phyloP scores from a whole-genome alignment of 768 basidiomycete species.

The Boletus rubescentipes region DNA sequence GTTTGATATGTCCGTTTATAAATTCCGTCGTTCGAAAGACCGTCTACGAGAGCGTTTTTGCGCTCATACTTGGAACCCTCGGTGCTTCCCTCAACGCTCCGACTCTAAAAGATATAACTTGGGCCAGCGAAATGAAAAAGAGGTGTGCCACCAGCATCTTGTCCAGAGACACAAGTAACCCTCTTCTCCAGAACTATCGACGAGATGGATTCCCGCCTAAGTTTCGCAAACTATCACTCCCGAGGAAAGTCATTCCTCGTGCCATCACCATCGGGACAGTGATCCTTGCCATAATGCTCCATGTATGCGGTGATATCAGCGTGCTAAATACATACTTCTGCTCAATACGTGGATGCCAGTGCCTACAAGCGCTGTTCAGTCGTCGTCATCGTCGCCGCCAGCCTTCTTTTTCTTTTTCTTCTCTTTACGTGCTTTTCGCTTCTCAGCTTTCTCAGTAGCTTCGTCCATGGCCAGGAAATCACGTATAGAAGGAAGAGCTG shows the following conservation, averaged over 20 bases:
- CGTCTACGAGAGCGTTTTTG: slow-evolving; percentile 60
- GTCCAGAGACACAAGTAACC: neutral
- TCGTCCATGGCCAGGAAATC: slow-evolving; percentile 80
- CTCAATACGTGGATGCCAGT: slow-evolving; percentile 1
- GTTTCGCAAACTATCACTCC: slow-evolving; percentile 63
- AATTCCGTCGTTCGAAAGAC: slow-evolving; percentile 44
- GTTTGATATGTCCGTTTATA: neutral
- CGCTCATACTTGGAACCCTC: slow-evolving; percentile 64
- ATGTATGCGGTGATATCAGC: neutral
- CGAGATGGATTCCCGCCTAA: slow-evolving; percentile 68
- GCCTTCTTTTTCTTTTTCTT: slow-evolving; percentile 50
- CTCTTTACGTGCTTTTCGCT: slow-evolving; percentile 73
- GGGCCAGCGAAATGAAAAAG: slow-evolving; percentile 87
- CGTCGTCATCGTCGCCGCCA: slow-evolving; percentile 33
- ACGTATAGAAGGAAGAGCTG: slow-evolving; percentile 77
- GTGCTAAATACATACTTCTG: slow-evolving; percentile 2
- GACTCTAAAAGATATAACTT: slow-evolving; percentile 75
- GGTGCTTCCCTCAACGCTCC: slow-evolving; percentile 74
- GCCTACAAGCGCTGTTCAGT: slow-evolving; percentile 16
- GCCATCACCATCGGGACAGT: neutral
- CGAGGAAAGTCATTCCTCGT: slow-evolving; percentile 43
- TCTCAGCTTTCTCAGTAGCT: slow-evolving; percentile 60
- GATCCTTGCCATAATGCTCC: neutral
- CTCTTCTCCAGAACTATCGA: slow-evolving; percentile 58
- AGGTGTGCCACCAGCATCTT: slow-evolving; percentile 46